Evolutionary conservation across 305 asterid species (phyloP).

Genomic region (Caryopteris hybrid): DNA sequence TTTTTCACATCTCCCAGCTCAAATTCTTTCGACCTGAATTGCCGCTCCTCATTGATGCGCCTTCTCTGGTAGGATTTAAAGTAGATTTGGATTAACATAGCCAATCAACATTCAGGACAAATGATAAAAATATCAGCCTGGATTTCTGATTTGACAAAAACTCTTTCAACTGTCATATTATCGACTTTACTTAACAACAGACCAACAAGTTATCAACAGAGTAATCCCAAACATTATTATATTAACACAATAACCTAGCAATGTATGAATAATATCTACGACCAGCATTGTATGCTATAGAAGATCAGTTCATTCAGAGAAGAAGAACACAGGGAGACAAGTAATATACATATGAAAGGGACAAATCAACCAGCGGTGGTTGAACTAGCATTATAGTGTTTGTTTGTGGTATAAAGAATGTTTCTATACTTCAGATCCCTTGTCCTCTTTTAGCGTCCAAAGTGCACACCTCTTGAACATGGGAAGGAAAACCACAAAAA

Average conservation of each 20-base stretch:
- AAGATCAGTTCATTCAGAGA: neutral
- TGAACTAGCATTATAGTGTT: neutral
- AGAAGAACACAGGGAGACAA: neutral
- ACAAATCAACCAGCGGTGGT: neutral
- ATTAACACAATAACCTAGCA: neutral
- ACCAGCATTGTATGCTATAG: neutral
- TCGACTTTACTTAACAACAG: neutral
- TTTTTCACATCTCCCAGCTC: slow-evolving; percentile 61
- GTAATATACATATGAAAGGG: neutral
- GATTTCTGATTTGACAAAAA: slow-evolving; percentile 1
- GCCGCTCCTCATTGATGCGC: slow-evolving; percentile 44
- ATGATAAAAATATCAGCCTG: neutral
- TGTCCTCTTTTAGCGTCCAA: neutral
- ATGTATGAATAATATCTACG: neutral
- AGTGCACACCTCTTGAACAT: no score
- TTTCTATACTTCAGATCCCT: slow-evolving; percentile 3
- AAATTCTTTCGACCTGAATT: slow-evolving; percentile 47
- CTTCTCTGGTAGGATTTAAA: slow-evolving; percentile 44
- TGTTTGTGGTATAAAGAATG: neutral
- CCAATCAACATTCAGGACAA: slow-evolving; percentile 15
- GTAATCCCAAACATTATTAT: neutral
- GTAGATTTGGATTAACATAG: slow-evolving; percentile 8
- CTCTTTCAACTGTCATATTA: neutral
- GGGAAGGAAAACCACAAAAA: no score
- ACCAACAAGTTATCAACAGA: neutral